These are phyloP conservation scores for Ceratobasidium sp. DNA, from an alignment of 1,284 basidiomycete species.

Conservation along the genomic window DNA sequence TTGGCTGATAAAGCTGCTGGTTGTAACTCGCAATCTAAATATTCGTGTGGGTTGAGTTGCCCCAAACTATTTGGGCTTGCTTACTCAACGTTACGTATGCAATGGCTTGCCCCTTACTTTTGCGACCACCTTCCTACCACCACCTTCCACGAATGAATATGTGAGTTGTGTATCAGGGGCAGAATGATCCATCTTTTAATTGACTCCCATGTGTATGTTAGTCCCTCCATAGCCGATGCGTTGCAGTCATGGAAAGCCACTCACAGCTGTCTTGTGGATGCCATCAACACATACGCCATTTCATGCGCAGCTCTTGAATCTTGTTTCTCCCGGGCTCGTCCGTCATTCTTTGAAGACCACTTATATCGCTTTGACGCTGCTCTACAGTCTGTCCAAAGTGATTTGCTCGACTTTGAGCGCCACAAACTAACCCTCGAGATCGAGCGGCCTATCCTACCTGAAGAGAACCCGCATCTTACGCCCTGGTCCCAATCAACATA, in stretches of 20 bases:
- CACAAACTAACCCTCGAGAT: no score
- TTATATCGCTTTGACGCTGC: not conserved
- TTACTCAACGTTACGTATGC: no score
- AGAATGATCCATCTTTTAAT: no score
- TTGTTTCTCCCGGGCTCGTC: not conserved
- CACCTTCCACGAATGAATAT: no score
- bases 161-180: no score
- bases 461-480: conserved; percentile 1
- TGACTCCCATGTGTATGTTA: no score
- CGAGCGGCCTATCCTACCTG: not conserved
- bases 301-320: not conserved
- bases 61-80: no score
- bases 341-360: not conserved
- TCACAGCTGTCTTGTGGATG: not conserved
- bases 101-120: no score
- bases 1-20: no score
- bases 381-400: not conserved
- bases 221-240: not conserved
- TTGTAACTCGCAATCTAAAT: no score
- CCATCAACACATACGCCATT: not conserved
- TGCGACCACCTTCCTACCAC: no score
- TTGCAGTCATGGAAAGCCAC: not conserved
- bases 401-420: not conserved
- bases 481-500: not conserved
- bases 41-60: no score